These are phyloP conservation scores for Delphinella strobiligena DNA, from an alignment of 2,329 filamentous ascomycete species.

Conservation along the genomic window DNA sequence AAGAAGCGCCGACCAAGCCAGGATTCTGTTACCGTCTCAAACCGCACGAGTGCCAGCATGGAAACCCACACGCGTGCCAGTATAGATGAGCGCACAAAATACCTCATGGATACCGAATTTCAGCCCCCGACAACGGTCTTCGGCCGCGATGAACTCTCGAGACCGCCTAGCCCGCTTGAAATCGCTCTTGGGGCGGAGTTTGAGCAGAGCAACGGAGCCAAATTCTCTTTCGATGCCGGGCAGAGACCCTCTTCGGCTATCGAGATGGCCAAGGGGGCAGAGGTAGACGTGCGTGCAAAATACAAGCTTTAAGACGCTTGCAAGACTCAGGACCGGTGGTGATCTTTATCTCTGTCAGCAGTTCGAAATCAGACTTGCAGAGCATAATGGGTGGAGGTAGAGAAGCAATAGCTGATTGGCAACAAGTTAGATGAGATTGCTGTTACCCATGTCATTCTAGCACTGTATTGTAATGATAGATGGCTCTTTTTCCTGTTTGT, in stretches of 20 bases:
- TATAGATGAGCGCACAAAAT: background rate
- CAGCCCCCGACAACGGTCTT: background rate
- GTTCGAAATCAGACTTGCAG: too few species aligned
- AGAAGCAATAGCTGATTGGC: too few species aligned
- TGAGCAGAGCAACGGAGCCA: constrained; percentile 1
- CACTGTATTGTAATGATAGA: too few species aligned
- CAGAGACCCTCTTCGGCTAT: constrained; percentile 2
- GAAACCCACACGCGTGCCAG: background rate
- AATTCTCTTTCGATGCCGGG: constrained; percentile 3
- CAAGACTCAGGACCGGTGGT: background rate
- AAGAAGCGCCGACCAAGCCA: constrained; percentile 19
- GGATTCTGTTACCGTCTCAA: constrained; percentile 8
- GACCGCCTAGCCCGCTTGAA: background rate
- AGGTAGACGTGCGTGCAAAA: constrained; percentile 2
- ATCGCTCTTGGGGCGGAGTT: constrained; percentile 4
- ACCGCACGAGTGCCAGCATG: background rate
- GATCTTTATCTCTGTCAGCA: too few species aligned
- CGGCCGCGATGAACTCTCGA: background rate
- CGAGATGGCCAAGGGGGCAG: constrained; percentile 3
- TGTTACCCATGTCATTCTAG: too few species aligned
- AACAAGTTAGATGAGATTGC: too few species aligned
- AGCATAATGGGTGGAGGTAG: too few species aligned
- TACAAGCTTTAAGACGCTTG: constrained; percentile 5
- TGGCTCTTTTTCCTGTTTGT: too few species aligned
- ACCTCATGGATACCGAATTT: background rate